phyloP scores from a whole-genome alignment of 116 monocot genomes.

The Trichopus zeylanicus region DNA sequence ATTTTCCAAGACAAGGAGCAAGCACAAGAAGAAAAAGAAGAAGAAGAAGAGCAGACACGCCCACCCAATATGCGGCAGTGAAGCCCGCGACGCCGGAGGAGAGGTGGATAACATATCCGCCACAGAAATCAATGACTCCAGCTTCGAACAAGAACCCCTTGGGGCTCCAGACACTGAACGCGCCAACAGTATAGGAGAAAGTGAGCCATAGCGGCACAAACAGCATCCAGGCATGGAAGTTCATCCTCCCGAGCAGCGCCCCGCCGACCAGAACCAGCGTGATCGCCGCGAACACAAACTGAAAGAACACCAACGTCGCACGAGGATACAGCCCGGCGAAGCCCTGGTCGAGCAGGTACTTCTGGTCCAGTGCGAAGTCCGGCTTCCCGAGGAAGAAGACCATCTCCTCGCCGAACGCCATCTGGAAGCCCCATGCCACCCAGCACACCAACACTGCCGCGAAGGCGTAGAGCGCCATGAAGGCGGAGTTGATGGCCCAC shows the following conservation, averaged over 20 bases:
- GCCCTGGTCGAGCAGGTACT: slow-evolving; percentile 13
- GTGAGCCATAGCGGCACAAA: slow-evolving; percentile 29
- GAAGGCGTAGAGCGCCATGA: slow-evolving; percentile 6
- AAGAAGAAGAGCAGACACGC: neutral
- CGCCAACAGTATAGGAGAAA: slow-evolving; percentile 29
- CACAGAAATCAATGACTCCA: slow-evolving; percentile 34
- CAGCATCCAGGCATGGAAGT: slow-evolving; percentile 28
- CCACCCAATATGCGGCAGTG: slow-evolving; percentile 33
- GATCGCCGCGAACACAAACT: slow-evolving; percentile 1
- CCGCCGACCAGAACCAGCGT: neutral
- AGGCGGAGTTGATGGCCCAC: slow-evolving; percentile 2
- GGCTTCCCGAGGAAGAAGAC: slow-evolving; percentile 14
- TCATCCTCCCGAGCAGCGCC: slow-evolving; percentile 10
- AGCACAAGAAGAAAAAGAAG: neutral
- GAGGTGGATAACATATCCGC: slow-evolving; percentile 35
- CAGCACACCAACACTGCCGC: slow-evolving; percentile 19
- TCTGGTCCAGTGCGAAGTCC: slow-evolving; percentile 13
- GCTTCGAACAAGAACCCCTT: slow-evolving; percentile 20
- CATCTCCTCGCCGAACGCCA: slow-evolving; percentile 18
- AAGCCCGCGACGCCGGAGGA: slow-evolving; percentile 30
- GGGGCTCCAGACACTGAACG: slow-evolving; percentile 30
- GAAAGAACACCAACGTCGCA: slow-evolving; percentile 20
- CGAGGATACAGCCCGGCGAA: slow-evolving; percentile 16
- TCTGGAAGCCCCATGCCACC: slow-evolving; percentile 21
- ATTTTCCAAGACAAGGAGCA: too few species aligned